A percentile compares a stretch with the other conserved stretches of the same genome.
These are phyloP conservation scores for Vickermania spadyakhi DNA, from an alignment of 208 protist species.

Conservation along the genomic window DNA sequence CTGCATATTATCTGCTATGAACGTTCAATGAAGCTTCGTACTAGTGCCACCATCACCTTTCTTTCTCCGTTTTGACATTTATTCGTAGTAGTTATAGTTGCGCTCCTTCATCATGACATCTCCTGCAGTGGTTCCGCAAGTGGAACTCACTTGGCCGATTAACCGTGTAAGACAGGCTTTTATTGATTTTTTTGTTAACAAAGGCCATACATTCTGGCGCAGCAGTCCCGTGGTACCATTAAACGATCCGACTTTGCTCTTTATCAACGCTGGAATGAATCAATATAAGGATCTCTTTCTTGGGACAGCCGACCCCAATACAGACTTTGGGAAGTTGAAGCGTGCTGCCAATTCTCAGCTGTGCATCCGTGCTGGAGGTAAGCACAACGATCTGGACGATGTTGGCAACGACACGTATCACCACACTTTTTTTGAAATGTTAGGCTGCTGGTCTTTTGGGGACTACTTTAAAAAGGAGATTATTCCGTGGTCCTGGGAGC, in stretches of 20 bases:
- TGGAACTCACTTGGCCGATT: conserved; percentile 62
- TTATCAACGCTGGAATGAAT: conserved; percentile 98
- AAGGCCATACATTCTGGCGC: conserved; percentile 86
- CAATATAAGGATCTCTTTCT: conserved; percentile 98
- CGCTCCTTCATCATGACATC: no score
- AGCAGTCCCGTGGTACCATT: conserved; percentile 93
- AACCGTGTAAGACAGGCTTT: conserved; percentile 89
- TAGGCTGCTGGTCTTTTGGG: conserved; percentile 99
- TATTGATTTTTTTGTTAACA: conserved; percentile 91
- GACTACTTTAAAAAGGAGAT: conserved; percentile 99
- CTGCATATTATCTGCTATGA: no score
- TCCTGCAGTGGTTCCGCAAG: conserved; percentile 7
- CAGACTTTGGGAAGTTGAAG: conserved; percentile 88
- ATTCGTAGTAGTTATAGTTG: no score
- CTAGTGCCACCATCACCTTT: no score
- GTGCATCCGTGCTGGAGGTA: conserved; percentile 99
- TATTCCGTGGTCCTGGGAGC: conserved; percentile 95
- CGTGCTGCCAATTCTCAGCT: conserved; percentile 97
- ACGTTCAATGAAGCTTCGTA: no score
- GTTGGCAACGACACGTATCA: conserved; percentile 99
- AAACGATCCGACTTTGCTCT: conserved; percentile 98
- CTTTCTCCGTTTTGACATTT: no score
- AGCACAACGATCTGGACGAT: conserved; percentile 99
- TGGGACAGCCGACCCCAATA: conserved; percentile 92
- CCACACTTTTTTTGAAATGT: conserved; percentile 99